A percentile compares a stretch with the other conserved stretches of the same genome.
phyloP scores from a whole-genome alignment of 2,329 filamentous ascomycete genomes.

The Fusarium acutatum region DNA sequence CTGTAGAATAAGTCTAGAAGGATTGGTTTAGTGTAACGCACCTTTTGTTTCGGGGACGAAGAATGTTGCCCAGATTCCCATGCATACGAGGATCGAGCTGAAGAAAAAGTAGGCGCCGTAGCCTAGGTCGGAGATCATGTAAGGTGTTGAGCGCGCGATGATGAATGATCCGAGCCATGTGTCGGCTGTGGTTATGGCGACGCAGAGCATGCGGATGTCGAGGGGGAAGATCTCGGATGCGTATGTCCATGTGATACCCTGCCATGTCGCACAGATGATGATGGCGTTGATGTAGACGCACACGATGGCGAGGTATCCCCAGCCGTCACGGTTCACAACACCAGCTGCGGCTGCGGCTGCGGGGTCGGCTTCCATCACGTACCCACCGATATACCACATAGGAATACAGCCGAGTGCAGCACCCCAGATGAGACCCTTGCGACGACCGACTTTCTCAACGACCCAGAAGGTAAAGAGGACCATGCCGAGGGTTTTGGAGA shows the following conservation, averaged over 20 bases:
- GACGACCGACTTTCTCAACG: conserved; percentile 58
- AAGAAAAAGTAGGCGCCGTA: conserved; percentile 66
- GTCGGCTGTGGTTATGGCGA: conserved; percentile 47
- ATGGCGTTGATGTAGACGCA: conserved; percentile 54
- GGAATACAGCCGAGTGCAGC: conserved; percentile 49
- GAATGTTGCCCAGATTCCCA: conserved; percentile 58
- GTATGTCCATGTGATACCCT: conserved; percentile 55
- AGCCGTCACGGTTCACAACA: conserved; percentile 52
- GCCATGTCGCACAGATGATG: conserved; percentile 52
- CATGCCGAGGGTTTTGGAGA: conserved; percentile 49
- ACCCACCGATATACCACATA: conserved; percentile 53
- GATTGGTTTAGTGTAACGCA: not conserved
- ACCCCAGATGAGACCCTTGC: conserved; percentile 55
- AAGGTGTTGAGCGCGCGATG: conserved; percentile 51
- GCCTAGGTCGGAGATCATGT: conserved; percentile 52
- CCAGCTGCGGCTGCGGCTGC: conserved; percentile 54
- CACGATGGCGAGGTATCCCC: conserved; percentile 56
- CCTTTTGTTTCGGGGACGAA: conserved; percentile 63
- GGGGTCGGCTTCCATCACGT: conserved; percentile 46
- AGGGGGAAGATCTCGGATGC: conserved; percentile 57
- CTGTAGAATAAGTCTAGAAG: not conserved
- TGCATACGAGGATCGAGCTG: conserved; percentile 53
- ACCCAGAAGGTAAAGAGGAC: conserved; percentile 54
- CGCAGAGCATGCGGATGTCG: conserved; percentile 49
- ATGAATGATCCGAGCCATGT: conserved; percentile 53